A percentile compares a stretch with the other conserved stretches of the same genome.
Conservation (phyloP, 768 basidiomycete genomes). For the Kwoniella bestiolae region DNA sequence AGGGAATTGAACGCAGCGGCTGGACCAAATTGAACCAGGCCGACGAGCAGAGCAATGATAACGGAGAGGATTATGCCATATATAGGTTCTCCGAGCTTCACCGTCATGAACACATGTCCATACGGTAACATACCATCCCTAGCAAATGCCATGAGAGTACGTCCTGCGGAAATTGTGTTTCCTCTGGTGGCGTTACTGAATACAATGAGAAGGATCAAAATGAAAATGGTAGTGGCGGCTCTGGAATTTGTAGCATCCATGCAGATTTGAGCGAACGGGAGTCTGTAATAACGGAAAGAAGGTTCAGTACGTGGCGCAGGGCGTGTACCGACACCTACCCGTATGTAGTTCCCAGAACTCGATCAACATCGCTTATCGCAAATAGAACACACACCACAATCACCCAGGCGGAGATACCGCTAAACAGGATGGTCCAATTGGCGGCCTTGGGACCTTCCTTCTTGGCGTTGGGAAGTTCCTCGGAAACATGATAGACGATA, state of each 20-base stretch:
- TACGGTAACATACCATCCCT: constrained; percentile 27
- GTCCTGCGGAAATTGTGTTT: constrained; percentile 19
- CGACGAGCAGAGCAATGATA: constrained; percentile 21
- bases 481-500: constrained; percentile 35
- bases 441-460: constrained; percentile 31
- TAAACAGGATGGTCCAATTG: constrained; percentile 30
- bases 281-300: constrained; percentile 3
- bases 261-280: constrained; percentile 32
- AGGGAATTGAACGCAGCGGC: constrained; percentile 30
- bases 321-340: constrained; percentile 7
- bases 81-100: constrained; percentile 31
- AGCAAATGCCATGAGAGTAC: constrained; percentile 25
- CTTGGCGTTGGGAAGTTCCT: constrained; percentile 36
- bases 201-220: constrained; percentile 23
- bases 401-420: constrained; percentile 29
- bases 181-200: constrained; percentile 31
- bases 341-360: constrained; percentile 23
- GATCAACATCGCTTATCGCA: constrained; percentile 31
- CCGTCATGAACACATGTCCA: constrained; percentile 9
- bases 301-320: neutral
- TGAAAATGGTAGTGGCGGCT: constrained; percentile 30
- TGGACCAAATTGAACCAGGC: constrained; percentile 30
- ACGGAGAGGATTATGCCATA: constrained; percentile 23
- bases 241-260: constrained; percentile 31
- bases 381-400: constrained; percentile 39